Evolutionary conservation across 179 eudicot genomes (phyloP).

Genomic region (Sideroxylon spinosum): DNA sequence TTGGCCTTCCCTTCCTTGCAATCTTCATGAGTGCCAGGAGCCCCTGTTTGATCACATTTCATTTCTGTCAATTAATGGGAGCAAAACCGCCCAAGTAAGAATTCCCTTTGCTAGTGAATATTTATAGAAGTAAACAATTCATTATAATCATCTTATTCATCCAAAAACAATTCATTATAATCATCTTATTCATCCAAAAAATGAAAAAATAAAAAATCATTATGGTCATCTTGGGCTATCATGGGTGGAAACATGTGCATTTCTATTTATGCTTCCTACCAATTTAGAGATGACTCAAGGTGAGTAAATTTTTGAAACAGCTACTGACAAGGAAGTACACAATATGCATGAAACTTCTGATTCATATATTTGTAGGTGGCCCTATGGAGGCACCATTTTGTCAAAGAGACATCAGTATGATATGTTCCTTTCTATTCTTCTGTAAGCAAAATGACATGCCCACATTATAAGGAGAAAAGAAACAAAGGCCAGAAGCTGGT

Average conservation of each 20-base stretch:
- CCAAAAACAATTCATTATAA: not conserved
- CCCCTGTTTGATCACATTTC: slow-evolving; percentile 66
- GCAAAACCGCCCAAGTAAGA: slow-evolving; percentile 56
- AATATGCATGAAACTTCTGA: not conserved
- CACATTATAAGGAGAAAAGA: not conserved
- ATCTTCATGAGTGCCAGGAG: slow-evolving; percentile 75
- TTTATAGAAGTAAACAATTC: not conserved
- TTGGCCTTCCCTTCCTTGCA: slow-evolving; percentile 85
- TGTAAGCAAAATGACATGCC: not conserved
- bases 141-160: not conserved
- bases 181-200: not conserved
- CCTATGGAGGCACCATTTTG: not conserved
- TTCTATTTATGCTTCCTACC: not conserved
- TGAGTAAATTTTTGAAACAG: slow-evolving; percentile 2
- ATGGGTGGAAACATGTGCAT: too few relatives aligned
- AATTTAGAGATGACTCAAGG: not conserved
- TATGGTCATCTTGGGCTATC: not conserved
- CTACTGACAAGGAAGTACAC: not conserved
- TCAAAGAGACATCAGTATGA: not conserved
- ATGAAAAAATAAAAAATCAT: not conserved
- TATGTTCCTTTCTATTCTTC: not conserved
- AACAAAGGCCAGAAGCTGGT: not conserved
- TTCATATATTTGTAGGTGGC: not conserved
- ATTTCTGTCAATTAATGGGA: slow-evolving; percentile 59
- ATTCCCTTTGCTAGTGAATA: not conserved